These are phyloP conservation scores for Danielia oregonensis DNA, from an alignment of 805 yeast genomes.

Conservation along the genomic window DNA sequence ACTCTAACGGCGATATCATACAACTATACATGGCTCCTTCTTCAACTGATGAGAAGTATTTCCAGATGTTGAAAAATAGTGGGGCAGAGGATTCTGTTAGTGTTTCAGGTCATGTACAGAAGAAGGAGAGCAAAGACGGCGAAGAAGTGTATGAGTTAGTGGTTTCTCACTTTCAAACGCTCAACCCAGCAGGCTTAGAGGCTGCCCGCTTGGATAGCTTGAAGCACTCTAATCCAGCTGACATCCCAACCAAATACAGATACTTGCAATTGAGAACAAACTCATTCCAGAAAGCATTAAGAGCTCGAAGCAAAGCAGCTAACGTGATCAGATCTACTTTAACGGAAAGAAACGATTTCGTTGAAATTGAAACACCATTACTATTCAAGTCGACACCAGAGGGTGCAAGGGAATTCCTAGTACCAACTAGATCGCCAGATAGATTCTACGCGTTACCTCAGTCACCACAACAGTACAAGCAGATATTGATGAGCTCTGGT, in stretches of 20 bases:
- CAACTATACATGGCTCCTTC: constrained; percentile 48
- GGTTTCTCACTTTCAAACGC: constrained; percentile 46
- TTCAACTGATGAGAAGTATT: constrained; percentile 35
- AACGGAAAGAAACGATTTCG: constrained; percentile 44
- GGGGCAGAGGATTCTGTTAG: constrained; percentile 71
- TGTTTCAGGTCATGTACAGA: constrained; percentile 52
- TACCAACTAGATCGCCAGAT: constrained; percentile 70
- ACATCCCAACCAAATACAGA: constrained; percentile 75
- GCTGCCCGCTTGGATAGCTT: constrained; percentile 68
- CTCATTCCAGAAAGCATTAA: constrained; percentile 52
- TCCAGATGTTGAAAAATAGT: constrained; percentile 42
- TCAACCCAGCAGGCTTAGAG: constrained; percentile 60
- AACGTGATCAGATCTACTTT: constrained; percentile 41
- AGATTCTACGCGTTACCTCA: constrained; percentile 89
- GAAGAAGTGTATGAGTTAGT: constrained; percentile 52
- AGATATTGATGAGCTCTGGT: constrained; percentile 91
- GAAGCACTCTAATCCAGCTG: constrained; percentile 45
- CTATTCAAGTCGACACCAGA: constrained; percentile 96
- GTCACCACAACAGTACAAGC: constrained; percentile 97
- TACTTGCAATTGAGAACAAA: constrained; percentile 74
- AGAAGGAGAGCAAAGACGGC: constrained; percentile 23
- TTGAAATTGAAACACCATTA: constrained; percentile 89
- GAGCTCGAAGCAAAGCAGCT: constrained; percentile 55
- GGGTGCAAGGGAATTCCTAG: constrained; percentile 94
- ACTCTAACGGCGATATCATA: constrained; percentile 58